Evolutionary conservation across 1,284 basidiomycete species (phyloP).

Genomic region (Chalciporus sp.): DNA sequence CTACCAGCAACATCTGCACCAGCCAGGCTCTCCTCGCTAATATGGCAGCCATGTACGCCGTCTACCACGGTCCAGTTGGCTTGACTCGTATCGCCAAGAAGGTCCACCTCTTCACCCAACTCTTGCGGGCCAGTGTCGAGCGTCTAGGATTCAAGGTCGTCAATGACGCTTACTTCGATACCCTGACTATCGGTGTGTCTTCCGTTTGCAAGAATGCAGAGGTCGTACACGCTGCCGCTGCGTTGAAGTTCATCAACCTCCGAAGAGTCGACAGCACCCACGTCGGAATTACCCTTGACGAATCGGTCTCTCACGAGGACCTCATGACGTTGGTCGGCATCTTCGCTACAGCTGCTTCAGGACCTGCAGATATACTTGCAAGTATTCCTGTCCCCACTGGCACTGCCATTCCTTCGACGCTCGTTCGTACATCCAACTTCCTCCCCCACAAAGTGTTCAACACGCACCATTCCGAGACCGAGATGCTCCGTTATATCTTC

Average conservation of each 20-base stretch:
- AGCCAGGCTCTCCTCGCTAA: constrained; percentile 94
- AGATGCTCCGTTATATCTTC: constrained; percentile 96
- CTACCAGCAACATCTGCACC: constrained; percentile 93
- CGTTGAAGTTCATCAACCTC: constrained; percentile 80
- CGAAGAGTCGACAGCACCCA: constrained; percentile 76
- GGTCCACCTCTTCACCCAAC: constrained; percentile 86
- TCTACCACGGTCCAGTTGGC: constrained; percentile 94
- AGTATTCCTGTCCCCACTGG: constrained; percentile 43
- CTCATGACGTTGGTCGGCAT: constrained; percentile 81
- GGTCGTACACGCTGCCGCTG: constrained; percentile 71
- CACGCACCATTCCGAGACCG: constrained; percentile 95
- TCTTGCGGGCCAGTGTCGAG: constrained; percentile 75
- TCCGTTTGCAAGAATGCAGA: constrained; percentile 60
- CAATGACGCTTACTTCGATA: constrained; percentile 88
- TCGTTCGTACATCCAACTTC: constrained; percentile 76
- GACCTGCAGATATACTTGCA: constrained; percentile 43
- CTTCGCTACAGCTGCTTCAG: constrained; percentile 66
- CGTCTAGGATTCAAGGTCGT: constrained; percentile 70
- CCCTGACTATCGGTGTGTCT: constrained; percentile 84
- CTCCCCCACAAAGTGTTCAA: constrained; percentile 92
- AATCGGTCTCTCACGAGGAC: constrained; percentile 80
- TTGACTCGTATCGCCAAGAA: constrained; percentile 86
- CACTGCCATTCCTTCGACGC: constrained; percentile 52
- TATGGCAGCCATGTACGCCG: constrained; percentile 97
- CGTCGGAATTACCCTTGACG: constrained; percentile 92